Evolutionary conservation across 2,329 filamentous ascomycete species (phyloP).

Genomic region (Nigrospora sphaerica): DNA sequence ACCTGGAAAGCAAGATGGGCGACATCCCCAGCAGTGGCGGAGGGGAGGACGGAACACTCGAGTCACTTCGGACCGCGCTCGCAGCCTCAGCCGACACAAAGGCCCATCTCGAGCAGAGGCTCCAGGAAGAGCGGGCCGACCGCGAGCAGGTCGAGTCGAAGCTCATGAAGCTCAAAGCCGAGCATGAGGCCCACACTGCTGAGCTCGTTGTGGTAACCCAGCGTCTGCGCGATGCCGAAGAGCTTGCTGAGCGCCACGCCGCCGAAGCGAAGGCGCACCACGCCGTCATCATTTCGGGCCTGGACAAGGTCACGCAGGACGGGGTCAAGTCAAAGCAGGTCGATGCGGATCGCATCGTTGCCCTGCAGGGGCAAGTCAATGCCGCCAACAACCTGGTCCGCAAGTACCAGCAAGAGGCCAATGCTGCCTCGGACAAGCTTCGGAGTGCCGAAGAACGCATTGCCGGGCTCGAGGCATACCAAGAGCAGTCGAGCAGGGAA

Average conservation of each 20-base stretch:
- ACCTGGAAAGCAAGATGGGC: conserved; percentile 59
- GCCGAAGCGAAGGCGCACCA: conserved; percentile 83
- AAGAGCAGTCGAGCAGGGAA: conserved; percentile 93
- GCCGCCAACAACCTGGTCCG: conserved; percentile 73
- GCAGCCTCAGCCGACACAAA: conserved; percentile 73
- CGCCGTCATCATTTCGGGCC: conserved; percentile 71
- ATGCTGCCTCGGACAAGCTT: conserved; percentile 79
- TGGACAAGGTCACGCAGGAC: conserved; percentile 65
- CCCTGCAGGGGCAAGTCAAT: conserved; percentile 74
- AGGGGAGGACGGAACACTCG: conserved; percentile 50
- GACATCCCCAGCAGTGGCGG: conserved; percentile 59
- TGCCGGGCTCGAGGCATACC: conserved; percentile 90
- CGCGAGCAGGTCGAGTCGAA: conserved; percentile 72
- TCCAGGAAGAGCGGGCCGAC: conserved; percentile 74
- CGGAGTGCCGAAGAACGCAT: conserved; percentile 93
- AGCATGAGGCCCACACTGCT: conserved; percentile 72
- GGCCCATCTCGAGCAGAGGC: conserved; percentile 66
- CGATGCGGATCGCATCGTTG: conserved; percentile 59
- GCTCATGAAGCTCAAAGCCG: conserved; percentile 66
- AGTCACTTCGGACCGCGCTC: conserved; percentile 70
- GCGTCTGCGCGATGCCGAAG: conserved; percentile 77
- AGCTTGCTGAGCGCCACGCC: conserved; percentile 79
- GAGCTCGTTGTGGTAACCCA: conserved; percentile 72
- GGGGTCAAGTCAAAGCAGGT: conserved; percentile 36
- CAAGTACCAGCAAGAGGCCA: conserved; percentile 84